A percentile compares a stretch with the other conserved stretches of the same genome.
Conservation (phyloP, 768 basidiomycete genomes). For the Suillus discolor region DNA sequence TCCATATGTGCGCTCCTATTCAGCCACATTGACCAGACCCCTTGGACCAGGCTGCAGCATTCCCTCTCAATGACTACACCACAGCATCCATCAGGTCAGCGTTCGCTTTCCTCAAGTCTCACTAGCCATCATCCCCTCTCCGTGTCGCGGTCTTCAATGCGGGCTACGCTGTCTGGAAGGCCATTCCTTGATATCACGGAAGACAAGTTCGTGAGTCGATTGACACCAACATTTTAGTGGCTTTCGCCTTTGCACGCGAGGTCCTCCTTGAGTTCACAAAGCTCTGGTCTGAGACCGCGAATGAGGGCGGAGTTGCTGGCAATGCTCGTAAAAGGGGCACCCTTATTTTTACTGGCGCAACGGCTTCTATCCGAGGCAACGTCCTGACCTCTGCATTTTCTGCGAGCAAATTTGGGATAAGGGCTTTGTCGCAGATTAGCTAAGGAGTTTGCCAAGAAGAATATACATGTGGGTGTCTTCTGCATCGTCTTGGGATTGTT, state of each 20-base stretch:
- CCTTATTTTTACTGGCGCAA: constrained; percentile 74
- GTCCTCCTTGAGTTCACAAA: constrained; percentile 61
- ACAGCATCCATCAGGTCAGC: constrained; percentile 51
- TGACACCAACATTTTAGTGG: constrained; percentile 56
- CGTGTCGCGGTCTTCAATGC: constrained; percentile 69
- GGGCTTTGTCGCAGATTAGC: constrained; percentile 71
- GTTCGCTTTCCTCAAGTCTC: constrained; percentile 48
- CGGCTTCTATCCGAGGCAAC: constrained; percentile 67
- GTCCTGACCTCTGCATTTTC: constrained; percentile 61
- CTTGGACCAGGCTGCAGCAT: constrained; percentile 51
- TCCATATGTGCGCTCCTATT: not conserved
- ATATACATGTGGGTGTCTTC: constrained; percentile 59
- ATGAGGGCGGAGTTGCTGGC: constrained; percentile 37
- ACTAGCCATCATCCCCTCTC: constrained; percentile 51
- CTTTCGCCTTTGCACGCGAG: constrained; percentile 66
- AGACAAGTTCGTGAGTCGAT: constrained; percentile 51
- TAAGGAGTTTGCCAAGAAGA: constrained; percentile 74
- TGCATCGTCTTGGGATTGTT: not conserved
- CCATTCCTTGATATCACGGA: constrained; percentile 66
- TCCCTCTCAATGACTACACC: constrained; percentile 53
- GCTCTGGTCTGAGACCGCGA: constrained; percentile 45
- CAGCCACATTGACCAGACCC: not conserved
- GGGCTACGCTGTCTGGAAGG: constrained; percentile 58
- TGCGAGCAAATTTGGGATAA: constrained; percentile 61
- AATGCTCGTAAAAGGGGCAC: constrained; percentile 58